Evolutionary conservation across 345 rosid genomes (phyloP).

Genomic region (Heritiera fomes): DNA sequence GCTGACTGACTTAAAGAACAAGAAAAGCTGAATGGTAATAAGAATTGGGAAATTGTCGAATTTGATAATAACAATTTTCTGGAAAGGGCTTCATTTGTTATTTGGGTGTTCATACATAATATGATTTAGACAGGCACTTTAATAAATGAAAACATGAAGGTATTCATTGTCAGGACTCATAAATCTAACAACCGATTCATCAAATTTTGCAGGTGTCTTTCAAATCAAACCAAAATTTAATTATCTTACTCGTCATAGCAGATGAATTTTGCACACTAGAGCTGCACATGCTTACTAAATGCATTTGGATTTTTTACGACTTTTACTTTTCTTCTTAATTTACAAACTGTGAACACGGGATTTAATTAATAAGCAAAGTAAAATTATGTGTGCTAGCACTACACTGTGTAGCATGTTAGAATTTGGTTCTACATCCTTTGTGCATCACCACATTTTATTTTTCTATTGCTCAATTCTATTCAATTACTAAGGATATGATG

Average conservation of each 20-base stretch:
- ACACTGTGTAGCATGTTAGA: neutral
- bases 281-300: neutral
- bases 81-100: neutral
- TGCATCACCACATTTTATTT: neutral
- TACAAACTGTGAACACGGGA: neutral
- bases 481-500: neutral
- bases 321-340: neutral
- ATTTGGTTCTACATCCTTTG: neutral
- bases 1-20: neutral
- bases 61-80: neutral
- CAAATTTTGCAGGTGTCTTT: neutral
- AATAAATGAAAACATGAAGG: no score
- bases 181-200: neutral
- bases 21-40: no score
- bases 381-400: neutral
- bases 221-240: neutral
- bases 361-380: neutral
- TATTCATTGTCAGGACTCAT: neutral
- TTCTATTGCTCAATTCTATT: neutral
- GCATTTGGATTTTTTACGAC: neutral
- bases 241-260: neutral
- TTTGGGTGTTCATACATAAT: neutral
- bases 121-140: neutral
- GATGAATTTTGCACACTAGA: neutral
- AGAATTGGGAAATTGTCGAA: neutral